phyloP scores from a whole-genome alignment of 2,329 filamentous ascomycete species.

The Aspergillus phoenicis region DNA sequence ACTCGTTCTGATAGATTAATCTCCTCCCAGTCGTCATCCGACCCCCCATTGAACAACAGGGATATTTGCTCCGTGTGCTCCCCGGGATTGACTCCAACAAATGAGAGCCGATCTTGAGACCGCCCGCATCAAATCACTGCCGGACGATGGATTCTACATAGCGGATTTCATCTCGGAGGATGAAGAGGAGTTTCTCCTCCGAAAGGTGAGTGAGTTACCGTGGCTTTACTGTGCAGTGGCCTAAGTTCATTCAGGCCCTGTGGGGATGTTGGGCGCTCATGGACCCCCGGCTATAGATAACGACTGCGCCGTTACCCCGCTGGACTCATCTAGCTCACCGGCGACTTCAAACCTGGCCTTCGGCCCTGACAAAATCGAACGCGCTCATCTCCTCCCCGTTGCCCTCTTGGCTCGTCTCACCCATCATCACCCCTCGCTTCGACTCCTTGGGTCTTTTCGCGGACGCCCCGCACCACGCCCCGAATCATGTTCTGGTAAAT shows the following conservation, averaged over 20 bases:
- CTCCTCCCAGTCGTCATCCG: not conserved
- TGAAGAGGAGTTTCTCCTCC: conserved; percentile 71
- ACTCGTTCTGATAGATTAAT: not conserved
- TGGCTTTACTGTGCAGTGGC: not conserved
- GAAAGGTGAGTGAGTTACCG: conserved; percentile 64
- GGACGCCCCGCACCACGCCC: conserved; percentile 69
- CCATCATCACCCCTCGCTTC: conserved; percentile 63
- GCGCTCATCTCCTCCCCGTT: conserved; percentile 72
- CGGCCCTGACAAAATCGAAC: conserved; percentile 72
- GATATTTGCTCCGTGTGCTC: not conserved
- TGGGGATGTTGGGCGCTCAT: not conserved
- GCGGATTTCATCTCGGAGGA: conserved; percentile 76
- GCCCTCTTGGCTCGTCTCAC: conserved; percentile 72
- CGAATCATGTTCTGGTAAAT: conserved; percentile 93
- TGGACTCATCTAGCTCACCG: conserved; percentile 91
- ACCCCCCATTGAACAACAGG: not conserved
- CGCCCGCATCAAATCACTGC: conserved; percentile 36
- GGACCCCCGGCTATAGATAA: conserved; percentile 32
- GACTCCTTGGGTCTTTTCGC: conserved; percentile 54
- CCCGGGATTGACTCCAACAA: not conserved
- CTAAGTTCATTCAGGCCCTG: too few relatives aligned
- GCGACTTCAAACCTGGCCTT: conserved; percentile 88
- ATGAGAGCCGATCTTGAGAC: conserved; percentile 29
- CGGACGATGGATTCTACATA: conserved; percentile 72
- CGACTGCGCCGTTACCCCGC: conserved; percentile 68